phyloP scores from a whole-genome alignment of 1,139 yeast species.

The Blastobotrys illinoisensis region DNA sequence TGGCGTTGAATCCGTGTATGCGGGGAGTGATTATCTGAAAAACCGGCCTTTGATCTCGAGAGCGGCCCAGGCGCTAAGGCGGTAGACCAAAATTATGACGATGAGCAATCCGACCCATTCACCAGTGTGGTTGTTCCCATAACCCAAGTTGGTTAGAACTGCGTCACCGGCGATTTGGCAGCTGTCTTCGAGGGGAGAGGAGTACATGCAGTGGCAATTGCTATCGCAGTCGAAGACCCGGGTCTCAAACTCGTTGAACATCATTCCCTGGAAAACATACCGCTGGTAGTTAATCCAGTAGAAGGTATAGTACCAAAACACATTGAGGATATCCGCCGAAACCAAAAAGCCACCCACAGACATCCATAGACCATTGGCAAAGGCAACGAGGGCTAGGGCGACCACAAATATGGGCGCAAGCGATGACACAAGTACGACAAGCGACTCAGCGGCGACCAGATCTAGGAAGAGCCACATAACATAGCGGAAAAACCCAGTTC shows the following conservation, averaged over 20 bases:
- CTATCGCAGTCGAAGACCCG: constrained; percentile 34
- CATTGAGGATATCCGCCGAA: constrained; percentile 33
- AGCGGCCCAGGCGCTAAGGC: constrained; percentile 11
- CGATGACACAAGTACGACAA: constrained; percentile 37
- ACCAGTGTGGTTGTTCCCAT: constrained; percentile 28
- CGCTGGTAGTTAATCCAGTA: constrained; percentile 41
- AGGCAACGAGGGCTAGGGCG: constrained; percentile 39
- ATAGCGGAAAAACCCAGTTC: constrained; percentile 34
- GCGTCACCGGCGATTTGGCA: constrained; percentile 36
- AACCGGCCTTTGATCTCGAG: neutral
- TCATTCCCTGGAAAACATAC: constrained; percentile 42
- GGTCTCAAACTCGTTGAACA: constrained; percentile 37
- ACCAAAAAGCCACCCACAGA: constrained; percentile 42
- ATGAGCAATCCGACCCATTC: constrained; percentile 37
- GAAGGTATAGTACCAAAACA: constrained; percentile 39
- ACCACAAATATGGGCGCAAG: constrained; percentile 38
- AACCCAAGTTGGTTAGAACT: constrained; percentile 34
- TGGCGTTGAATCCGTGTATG: too few species aligned
- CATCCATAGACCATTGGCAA: constrained; percentile 43
- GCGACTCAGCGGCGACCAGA: constrained; percentile 39
- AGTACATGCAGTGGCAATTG: constrained; percentile 37
- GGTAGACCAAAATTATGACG: constrained; percentile 24
- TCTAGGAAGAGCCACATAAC: constrained; percentile 39
- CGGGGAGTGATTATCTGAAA: neutral
- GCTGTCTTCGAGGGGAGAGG: constrained; percentile 29